Evolutionary conservation across 75 land plant species (phyloP).

Genomic region (Picea glauca): DNA sequence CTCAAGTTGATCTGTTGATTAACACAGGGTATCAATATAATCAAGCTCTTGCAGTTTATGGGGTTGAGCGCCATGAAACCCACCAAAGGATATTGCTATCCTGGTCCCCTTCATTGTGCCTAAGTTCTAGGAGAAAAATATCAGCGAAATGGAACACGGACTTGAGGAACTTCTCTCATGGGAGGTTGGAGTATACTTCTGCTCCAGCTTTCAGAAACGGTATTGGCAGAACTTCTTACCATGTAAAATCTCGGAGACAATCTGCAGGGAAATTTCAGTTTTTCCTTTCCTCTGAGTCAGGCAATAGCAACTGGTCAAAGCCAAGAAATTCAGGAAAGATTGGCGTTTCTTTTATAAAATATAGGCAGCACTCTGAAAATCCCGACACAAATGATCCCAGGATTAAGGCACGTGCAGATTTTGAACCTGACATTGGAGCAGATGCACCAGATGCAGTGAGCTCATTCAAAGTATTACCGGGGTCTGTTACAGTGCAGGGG

Average conservation of each 20-base stretch:
- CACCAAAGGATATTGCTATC: background rate
- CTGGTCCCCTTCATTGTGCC: background rate
- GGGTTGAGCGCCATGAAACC: background rate
- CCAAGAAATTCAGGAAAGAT: conserved; percentile 2
- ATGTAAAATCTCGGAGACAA: background rate
- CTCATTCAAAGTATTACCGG: conserved; percentile 3
- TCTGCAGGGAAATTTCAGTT: conserved; percentile 1
- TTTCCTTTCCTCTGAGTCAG: conserved; percentile 7
- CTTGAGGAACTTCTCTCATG: background rate
- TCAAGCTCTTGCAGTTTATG: background rate
- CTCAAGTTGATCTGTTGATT: background rate
- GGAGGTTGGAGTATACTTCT: conserved; percentile 5
- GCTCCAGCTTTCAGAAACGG: background rate
- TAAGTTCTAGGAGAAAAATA: background rate
- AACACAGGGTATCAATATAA: conserved; percentile 8
- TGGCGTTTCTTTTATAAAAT: background rate
- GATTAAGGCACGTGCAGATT: conserved; percentile 10
- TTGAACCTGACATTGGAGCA: conserved; percentile 8
- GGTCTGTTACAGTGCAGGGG: conserved; percentile 4
- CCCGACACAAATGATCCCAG: conserved; percentile 1
- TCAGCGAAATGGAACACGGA: background rate
- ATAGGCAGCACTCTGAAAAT: conserved; percentile 1
- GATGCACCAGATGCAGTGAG: conserved; percentile 12
- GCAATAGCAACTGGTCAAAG: conserved; percentile 4
- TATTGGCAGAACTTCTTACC: background rate